Base-by-base conservation (phyloP, 257 asterid species). In the Plectranthus barbatus region DNA sequence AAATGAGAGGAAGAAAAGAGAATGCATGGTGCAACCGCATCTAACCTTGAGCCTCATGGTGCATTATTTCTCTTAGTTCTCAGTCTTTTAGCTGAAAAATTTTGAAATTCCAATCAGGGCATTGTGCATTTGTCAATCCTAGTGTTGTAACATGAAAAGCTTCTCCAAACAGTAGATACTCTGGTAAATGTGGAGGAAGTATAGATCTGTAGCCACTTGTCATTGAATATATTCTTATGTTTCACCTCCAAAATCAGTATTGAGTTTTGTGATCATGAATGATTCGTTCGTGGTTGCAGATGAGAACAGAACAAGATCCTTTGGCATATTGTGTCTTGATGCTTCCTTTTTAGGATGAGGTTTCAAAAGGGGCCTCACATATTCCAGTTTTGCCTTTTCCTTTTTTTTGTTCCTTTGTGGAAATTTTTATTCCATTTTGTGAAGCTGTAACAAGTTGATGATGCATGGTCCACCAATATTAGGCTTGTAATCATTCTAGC, bases 311-410 rank as follows among this genome's bases (percentile, higher is more conserved):
- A 62, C 42, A 55, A 37, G 42, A 74, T 14, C 15, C 23, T 60
- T 68, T 57, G 74, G 74, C 70, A 66, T 73, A 41, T 72, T 66
- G 39, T 52, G 26, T 36, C 44, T 62, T 56, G 62, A 67, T 61
- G 64, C 33, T 70, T 40, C 29, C 11, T 36, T 51, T 20, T 46
- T 29, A 47, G 61, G 72, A 75, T 68, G 76, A 69, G 65, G 67
- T 72, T 51, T 69, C 24, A 76, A 60, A 67, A 68, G 76, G n/a
- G 80, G 70, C 74, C 69, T 76, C 80, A 67, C 70, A 67, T 66
- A 73, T 67, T 64, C 70, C 62, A 65, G 71, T 50, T 57, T 63
- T n/a, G n/a, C n/a, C n/a, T n/a, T 23, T 60, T 64, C 18, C 56
- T 80, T 39, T 62, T 52, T 71, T 80, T 77, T 77, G 80, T 71